phyloP scores from a whole-genome alignment of 1,284 basidiomycete genomes.

The Papiliotrema flavescens region DNA sequence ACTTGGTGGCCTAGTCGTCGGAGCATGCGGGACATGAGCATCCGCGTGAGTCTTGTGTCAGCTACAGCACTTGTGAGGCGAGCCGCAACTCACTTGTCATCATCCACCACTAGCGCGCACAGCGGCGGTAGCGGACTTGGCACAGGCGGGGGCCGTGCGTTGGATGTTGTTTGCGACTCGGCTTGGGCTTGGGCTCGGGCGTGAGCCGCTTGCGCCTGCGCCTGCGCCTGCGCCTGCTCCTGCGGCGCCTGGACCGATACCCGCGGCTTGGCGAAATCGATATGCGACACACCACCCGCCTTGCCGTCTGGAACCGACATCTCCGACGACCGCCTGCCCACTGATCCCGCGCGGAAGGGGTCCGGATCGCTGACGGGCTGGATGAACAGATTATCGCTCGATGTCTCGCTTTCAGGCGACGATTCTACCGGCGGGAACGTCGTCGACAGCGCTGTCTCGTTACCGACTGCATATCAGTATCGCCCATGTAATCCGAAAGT shows the following conservation, averaged over 20 bases:
- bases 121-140: slow-evolving; percentile 26
- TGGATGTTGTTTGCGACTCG: no score
- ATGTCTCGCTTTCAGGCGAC: not conserved
- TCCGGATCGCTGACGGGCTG: not conserved
- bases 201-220: not conserved
- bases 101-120: slow-evolving; percentile 48
- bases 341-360: not conserved
- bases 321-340: not conserved
- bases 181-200: no score
- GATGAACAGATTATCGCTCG: not conserved
- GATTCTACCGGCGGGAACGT: slow-evolving; percentile 5
- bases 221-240: not conserved
- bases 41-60: slow-evolving; percentile 64
- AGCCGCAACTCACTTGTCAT: slow-evolving; percentile 44
- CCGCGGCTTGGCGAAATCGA: not conserved
- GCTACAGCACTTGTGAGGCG: not conserved
- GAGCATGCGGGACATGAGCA: slow-evolving; percentile 76
- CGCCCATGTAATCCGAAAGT: not conserved
- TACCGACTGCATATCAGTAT: not conserved
- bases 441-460: not conserved
- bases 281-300: not conserved
- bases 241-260: not conserved
- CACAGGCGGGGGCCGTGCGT: no score
- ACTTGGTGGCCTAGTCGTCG: slow-evolving; percentile 73
- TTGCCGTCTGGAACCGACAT: not conserved